phyloP scores from a whole-genome alignment of 2,329 filamentous ascomycete genomes.

The Bipolaris gigantea region DNA sequence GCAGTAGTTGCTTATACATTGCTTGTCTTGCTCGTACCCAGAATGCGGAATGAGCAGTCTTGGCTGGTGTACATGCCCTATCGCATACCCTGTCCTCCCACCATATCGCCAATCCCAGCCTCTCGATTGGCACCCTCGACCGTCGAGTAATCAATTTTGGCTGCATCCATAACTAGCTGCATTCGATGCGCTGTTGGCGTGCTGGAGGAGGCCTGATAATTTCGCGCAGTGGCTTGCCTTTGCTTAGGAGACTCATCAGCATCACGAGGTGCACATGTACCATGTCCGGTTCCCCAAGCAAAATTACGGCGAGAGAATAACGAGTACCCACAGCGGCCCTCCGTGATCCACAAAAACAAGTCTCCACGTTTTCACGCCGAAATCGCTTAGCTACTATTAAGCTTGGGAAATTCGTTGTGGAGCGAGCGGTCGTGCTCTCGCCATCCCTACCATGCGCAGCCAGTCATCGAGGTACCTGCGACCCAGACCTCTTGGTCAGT shows the following conservation, averaged over 20 bases:
- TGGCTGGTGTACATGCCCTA: constrained; percentile 5
- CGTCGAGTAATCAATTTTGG: constrained; percentile 1
- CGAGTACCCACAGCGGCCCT: background rate
- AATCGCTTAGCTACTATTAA: background rate
- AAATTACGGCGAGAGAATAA: background rate
- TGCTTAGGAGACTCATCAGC: background rate
- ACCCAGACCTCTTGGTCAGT: background rate
- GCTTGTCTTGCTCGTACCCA: constrained; percentile 9
- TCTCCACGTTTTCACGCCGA: background rate
- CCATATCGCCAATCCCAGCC: constrained; percentile 5
- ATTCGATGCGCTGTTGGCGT: background rate
- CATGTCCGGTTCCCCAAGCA: constrained; percentile 1
- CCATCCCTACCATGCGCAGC: constrained; percentile 2
- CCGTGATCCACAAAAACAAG: background rate
- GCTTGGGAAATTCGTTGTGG: background rate
- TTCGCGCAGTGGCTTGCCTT: constrained; percentile 3
- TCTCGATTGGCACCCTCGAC: constrained; percentile 1
- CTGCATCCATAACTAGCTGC: constrained; percentile 1
- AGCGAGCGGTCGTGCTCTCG: background rate
- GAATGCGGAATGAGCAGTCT: constrained; percentile 2
- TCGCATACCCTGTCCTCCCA: constrained; percentile 1
- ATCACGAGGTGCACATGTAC: constrained; percentile 3
- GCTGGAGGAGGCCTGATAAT: constrained; percentile 1
- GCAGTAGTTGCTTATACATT: constrained; percentile 9
- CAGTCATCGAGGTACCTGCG: background rate